Evolutionary conservation across 2,329 filamentous ascomycete species (phyloP).

Genomic region (Claviceps humidiphila): DNA sequence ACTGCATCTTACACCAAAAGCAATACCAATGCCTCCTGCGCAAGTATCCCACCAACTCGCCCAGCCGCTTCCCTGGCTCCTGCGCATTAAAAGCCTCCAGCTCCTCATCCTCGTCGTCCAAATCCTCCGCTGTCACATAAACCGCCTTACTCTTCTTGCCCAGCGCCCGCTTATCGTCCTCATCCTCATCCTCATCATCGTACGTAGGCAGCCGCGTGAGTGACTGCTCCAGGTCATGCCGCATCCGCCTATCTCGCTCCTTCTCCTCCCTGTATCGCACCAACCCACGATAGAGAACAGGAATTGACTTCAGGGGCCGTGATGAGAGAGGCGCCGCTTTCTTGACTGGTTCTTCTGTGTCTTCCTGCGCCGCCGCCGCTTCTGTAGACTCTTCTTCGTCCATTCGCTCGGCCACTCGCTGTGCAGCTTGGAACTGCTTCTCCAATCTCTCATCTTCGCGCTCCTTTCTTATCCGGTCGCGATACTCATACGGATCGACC

Average conservation of each 20-base stretch:
- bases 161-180: constrained; percentile 57
- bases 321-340: constrained; percentile 18
- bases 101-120: constrained; percentile 70
- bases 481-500: constrained; percentile 54
- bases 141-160: constrained; percentile 40
- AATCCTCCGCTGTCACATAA: constrained; percentile 49
- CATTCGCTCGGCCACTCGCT: constrained; percentile 70
- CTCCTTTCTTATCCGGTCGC: constrained; percentile 58
- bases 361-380: constrained; percentile 9
- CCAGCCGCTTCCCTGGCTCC: constrained; percentile 51
- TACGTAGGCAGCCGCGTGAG: constrained; percentile 51
- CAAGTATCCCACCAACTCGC: constrained; percentile 53
- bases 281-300: constrained; percentile 68
- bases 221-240: constrained; percentile 52
- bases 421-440: constrained; percentile 59
- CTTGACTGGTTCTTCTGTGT: constrained; percentile 1
- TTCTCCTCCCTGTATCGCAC: constrained; percentile 55
- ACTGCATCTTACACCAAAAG: constrained; percentile 89
- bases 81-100: constrained; percentile 67
- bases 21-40: constrained; percentile 68
- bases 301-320: constrained; percentile 48
- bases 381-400: constrained; percentile 41
- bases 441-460: constrained; percentile 56
- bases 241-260: constrained; percentile 53
- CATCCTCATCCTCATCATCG: constrained; percentile 56